Conservation (phyloP, 2,329 filamentous ascomycete species). For the Hypoxylon sp. region DNA sequence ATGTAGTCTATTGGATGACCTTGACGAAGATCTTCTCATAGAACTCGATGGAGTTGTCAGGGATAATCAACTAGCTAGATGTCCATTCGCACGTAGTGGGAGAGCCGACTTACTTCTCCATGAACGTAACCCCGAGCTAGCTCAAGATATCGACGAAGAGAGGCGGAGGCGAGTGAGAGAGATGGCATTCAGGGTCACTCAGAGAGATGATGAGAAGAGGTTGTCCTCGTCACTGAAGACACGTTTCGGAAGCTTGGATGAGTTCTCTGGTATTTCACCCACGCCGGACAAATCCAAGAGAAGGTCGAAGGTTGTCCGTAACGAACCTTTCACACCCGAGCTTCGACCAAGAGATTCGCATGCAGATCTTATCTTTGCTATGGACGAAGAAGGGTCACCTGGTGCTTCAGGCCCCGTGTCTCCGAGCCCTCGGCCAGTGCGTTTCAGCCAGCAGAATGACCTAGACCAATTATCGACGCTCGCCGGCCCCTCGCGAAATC, state of each 20-base stretch:
- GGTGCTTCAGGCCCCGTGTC: slow-evolving; percentile 52
- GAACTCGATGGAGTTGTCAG: slow-evolving; percentile 87
- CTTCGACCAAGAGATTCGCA: slow-evolving; percentile 78
- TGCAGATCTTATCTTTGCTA: slow-evolving; percentile 89
- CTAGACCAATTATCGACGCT: slow-evolving; percentile 53
- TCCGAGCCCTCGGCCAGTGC: slow-evolving; percentile 47
- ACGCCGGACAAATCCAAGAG: slow-evolving; percentile 63
- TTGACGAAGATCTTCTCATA: slow-evolving; percentile 85
- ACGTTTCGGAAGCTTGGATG: slow-evolving; percentile 76
- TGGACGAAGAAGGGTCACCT: slow-evolving; percentile 81
- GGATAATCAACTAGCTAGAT: slow-evolving; percentile 83
- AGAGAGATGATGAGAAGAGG: slow-evolving; percentile 76
- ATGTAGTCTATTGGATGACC: slow-evolving; percentile 76
- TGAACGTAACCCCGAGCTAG: slow-evolving; percentile 74
- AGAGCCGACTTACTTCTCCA: slow-evolving; percentile 76
- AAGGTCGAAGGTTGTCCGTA: slow-evolving; percentile 63
- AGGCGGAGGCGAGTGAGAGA: slow-evolving; percentile 79
- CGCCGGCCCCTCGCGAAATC: slow-evolving; percentile 58
- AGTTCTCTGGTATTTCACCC: slow-evolving; percentile 61
- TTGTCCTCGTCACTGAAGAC: slow-evolving; percentile 72
- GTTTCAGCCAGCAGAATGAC: slow-evolving; percentile 43
- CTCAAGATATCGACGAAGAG: slow-evolving; percentile 77
- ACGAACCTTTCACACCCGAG: slow-evolving; percentile 74
- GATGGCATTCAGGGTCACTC: slow-evolving; percentile 76
- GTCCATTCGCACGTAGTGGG: slow-evolving; percentile 83